Percentiles rank a stretch among this genome's conserved stretches.
Evolutionary conservation across 2,329 filamentous ascomycete genomes (phyloP).

Genomic region (Thielaviopsis punctulata): DNA sequence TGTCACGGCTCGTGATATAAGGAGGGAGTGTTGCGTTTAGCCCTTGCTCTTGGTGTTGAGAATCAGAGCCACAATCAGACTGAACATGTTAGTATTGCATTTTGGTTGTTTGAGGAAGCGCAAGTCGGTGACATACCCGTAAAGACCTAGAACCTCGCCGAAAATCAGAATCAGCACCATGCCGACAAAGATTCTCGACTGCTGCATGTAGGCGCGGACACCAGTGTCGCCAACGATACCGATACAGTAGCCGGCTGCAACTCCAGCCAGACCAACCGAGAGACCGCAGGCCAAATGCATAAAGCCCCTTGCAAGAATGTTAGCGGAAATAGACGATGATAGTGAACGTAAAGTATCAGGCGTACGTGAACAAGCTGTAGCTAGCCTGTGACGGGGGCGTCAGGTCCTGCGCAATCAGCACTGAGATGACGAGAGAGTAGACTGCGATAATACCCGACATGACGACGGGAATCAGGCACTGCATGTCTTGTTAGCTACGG

Average conservation of each 20-base stretch:
- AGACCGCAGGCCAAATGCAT: slow-evolving; percentile 86
- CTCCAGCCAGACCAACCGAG: slow-evolving; percentile 77
- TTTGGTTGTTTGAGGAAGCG: not conserved
- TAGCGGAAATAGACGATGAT: not conserved
- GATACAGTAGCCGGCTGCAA: slow-evolving; percentile 92
- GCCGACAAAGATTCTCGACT: slow-evolving; percentile 89
- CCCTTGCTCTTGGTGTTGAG: slow-evolving; percentile 73
- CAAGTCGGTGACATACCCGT: slow-evolving; percentile 48
- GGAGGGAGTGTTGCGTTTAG: slow-evolving; percentile 18
- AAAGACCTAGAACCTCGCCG: slow-evolving; percentile 89
- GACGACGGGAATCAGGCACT: slow-evolving; percentile 77
- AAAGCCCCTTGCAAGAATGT: slow-evolving; percentile 44
- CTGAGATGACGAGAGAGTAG: slow-evolving; percentile 90
- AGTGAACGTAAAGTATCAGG: not conserved
- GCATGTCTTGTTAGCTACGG: no score
- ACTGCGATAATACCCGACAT: slow-evolving; percentile 99
- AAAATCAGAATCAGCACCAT: slow-evolving; percentile 99
- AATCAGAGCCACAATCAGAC: slow-evolving; percentile 82
- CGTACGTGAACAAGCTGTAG: slow-evolving; percentile 71
- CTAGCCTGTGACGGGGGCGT: slow-evolving; percentile 44
- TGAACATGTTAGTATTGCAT: slow-evolving; percentile 22
- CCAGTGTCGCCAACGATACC: slow-evolving; percentile 89
- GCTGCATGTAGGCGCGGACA: slow-evolving; percentile 88
- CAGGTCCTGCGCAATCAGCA: slow-evolving; percentile 86
- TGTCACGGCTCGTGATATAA: not conserved